Conservation (phyloP, 2,329 filamentous ascomycete species). For the Verticillium albo-atrum region DNA sequence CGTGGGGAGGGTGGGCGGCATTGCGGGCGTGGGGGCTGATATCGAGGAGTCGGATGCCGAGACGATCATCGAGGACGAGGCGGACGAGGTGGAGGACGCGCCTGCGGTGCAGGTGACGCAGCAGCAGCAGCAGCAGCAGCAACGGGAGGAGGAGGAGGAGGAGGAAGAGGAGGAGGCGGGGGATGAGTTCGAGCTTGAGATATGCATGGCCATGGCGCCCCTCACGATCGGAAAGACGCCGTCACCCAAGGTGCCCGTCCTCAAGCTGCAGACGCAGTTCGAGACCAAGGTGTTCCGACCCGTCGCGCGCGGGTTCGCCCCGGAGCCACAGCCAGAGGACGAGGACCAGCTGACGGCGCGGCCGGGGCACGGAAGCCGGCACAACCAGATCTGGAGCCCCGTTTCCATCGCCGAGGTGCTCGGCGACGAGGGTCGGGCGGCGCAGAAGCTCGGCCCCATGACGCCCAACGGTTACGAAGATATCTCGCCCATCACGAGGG, state of each 20-base stretch:
- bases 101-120: not conserved
- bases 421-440: slow-evolving; percentile 15
- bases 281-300: slow-evolving; percentile 9
- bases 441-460: slow-evolving; percentile 36
- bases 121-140: no score
- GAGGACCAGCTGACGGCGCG: slow-evolving; percentile 33
- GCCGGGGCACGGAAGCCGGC: slow-evolving; percentile 19
- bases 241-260: slow-evolving; percentile 17
- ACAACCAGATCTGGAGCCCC: slow-evolving; percentile 22
- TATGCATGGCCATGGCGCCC: slow-evolving; percentile 4
- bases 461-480: slow-evolving; percentile 59
- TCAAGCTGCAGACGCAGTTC: slow-evolving; percentile 43
- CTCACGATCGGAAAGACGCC: slow-evolving; percentile 9
- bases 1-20: slow-evolving; percentile 36
- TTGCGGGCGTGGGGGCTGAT: slow-evolving; percentile 31
- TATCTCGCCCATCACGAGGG: slow-evolving; percentile 57
- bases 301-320: not conserved
- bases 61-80: slow-evolving; percentile 1
- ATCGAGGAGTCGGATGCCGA: slow-evolving; percentile 2
- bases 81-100: slow-evolving; percentile 2
- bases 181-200: slow-evolving; percentile 3
- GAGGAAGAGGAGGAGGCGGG: slow-evolving; percentile 2
- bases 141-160: slow-evolving; percentile 3
- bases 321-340: slow-evolving; percentile 15
- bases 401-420: slow-evolving; percentile 42